These are phyloP conservation scores for Castanea sativa DNA, from an alignment of 306 rosid species.

Conservation along the genomic window DNA sequence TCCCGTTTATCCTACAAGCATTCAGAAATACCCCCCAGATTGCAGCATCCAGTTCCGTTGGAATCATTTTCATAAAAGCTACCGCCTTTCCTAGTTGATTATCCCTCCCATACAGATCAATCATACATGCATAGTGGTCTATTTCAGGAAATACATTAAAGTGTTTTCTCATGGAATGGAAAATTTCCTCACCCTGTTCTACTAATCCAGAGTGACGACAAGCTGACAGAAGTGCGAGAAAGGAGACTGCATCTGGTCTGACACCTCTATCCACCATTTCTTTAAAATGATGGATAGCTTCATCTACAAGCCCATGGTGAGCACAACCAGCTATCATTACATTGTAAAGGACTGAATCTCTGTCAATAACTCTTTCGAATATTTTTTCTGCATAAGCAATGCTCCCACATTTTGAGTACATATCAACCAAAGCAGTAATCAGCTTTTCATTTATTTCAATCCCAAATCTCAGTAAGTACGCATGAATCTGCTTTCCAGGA, in stretches of 20 bases:
- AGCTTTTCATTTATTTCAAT: slow-evolving; percentile 50
- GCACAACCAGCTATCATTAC: slow-evolving; percentile 80
- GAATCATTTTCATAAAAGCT: slow-evolving; percentile 54
- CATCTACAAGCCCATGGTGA: slow-evolving; percentile 62
- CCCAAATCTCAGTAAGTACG: slow-evolving; percentile 47
- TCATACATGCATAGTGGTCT: slow-evolving; percentile 79
- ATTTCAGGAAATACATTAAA: slow-evolving; percentile 50
- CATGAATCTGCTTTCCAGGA: slow-evolving; percentile 75
- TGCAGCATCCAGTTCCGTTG: slow-evolving; percentile 46
- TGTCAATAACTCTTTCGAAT: slow-evolving; percentile 33
- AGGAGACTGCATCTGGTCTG: slow-evolving; percentile 64
- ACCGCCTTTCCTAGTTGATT: slow-evolving; percentile 56
- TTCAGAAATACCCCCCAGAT: slow-evolving; percentile 70
- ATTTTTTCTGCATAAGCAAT: slow-evolving; percentile 51
- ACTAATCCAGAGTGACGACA: slow-evolving; percentile 67
- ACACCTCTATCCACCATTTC: slow-evolving; percentile 53
- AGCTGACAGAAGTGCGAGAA: slow-evolving; percentile 70
- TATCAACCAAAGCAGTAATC: slow-evolving; percentile 62
- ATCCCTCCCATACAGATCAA: slow-evolving; percentile 82
- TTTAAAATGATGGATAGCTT: slow-evolving; percentile 54
- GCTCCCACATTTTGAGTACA: slow-evolving; percentile 84
- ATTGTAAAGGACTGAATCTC: slow-evolving; percentile 58
- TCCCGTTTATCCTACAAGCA: slow-evolving; percentile 62
- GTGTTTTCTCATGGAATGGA: slow-evolving; percentile 56
- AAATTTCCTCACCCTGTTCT: slow-evolving; percentile 57